These are phyloP conservation scores for Cyclostephanos invisitatus DNA, from an alignment of 108 stramenopile genomes.

Conservation along the genomic window DNA sequence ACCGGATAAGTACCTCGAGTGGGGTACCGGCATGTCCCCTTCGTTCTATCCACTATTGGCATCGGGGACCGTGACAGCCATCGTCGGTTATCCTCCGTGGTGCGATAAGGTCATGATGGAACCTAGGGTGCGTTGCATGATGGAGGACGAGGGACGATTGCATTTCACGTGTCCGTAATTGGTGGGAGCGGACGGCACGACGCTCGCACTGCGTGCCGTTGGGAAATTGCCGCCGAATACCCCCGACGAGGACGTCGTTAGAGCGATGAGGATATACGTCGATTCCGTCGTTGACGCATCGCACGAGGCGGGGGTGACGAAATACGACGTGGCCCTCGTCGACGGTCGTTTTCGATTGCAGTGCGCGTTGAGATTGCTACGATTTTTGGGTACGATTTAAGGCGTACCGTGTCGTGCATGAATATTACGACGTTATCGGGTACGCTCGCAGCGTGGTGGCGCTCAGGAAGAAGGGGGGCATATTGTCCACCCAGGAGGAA, in stretches of 20 bases:
- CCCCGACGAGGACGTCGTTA: slow-evolving; percentile 14
- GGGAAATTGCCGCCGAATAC: slow-evolving; percentile 7
- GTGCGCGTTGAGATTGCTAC: slow-evolving; percentile 29
- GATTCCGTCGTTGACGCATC: slow-evolving; percentile 11
- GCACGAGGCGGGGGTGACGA: not conserved
- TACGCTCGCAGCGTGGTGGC: slow-evolving; percentile 35
- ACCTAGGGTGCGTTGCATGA: slow-evolving; percentile 24
- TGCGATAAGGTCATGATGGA: slow-evolving; percentile 17
- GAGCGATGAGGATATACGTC: slow-evolving; percentile 17
- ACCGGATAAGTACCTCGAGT: slow-evolving; percentile 25
- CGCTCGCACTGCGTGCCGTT: not conserved
- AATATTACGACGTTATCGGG: slow-evolving; percentile 39
- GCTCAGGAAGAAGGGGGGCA: slow-evolving; percentile 21
- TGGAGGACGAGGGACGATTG: slow-evolving; percentile 3
- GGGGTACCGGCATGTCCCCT: slow-evolving; percentile 24
- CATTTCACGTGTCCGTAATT: slow-evolving; percentile 15
- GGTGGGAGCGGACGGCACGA: slow-evolving; percentile 15
- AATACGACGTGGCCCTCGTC: slow-evolving; percentile 23
- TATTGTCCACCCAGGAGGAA: slow-evolving; percentile 15
- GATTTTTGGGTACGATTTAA: slow-evolving; percentile 26
- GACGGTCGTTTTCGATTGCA: slow-evolving; percentile 31
- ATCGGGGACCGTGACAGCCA: slow-evolving; percentile 15
- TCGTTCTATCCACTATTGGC: slow-evolving; percentile 34
- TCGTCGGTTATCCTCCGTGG: slow-evolving; percentile 38
- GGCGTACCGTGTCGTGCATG: slow-evolving; percentile 17